Percentiles rank a stretch among this genome's conserved stretches.
phyloP scores from a whole-genome alignment of 2,329 filamentous ascomycete genomes.

The Pyricularia sp. region DNA sequence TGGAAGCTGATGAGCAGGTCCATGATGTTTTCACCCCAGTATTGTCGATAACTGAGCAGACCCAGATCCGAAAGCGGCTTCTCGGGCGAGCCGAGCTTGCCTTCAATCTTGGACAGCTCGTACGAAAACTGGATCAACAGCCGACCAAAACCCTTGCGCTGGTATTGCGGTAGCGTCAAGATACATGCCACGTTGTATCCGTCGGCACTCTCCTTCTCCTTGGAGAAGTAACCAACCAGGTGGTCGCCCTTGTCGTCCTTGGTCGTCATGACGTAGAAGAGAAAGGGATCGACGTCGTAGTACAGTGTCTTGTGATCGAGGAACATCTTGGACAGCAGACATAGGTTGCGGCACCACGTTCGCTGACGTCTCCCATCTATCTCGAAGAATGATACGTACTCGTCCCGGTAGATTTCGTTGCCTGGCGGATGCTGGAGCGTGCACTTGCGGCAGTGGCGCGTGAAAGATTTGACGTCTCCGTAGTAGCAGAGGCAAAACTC shows the following conservation, averaged over 20 bases:
- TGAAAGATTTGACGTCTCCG: constrained; percentile 68
- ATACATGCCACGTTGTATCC: constrained; percentile 98
- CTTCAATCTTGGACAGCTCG: constrained; percentile 88
- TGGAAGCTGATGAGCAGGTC: constrained; percentile 68
- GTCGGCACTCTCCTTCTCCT: constrained; percentile 94
- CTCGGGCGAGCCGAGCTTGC: constrained; percentile 88
- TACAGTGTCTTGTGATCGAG: constrained; percentile 96
- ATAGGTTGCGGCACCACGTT: constrained; percentile 94
- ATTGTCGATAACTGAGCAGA: constrained; percentile 85
- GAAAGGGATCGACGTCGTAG: constrained; percentile 97
- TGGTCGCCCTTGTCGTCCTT: constrained; percentile 83
- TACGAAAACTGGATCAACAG: constrained; percentile 96
- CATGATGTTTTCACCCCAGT: constrained; percentile 92
- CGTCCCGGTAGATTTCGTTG: constrained; percentile 96
- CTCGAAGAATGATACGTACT: constrained; percentile 89
- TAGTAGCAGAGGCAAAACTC: constrained; percentile 95
- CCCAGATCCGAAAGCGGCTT: constrained; percentile 93
- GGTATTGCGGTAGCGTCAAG: constrained; percentile 87
- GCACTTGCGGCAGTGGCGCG: constrained; percentile 79
- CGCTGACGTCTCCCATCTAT: constrained; percentile 89
- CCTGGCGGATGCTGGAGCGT: constrained; percentile 84
- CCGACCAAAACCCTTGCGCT: constrained; percentile 85
- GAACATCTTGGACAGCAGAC: constrained; percentile 89
- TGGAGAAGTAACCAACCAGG: constrained; percentile 98
- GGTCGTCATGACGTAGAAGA: constrained; percentile 96